These are phyloP conservation scores for Blastosporella zonata DNA, from an alignment of 1,284 basidiomycete genomes.

Conservation along the genomic window DNA sequence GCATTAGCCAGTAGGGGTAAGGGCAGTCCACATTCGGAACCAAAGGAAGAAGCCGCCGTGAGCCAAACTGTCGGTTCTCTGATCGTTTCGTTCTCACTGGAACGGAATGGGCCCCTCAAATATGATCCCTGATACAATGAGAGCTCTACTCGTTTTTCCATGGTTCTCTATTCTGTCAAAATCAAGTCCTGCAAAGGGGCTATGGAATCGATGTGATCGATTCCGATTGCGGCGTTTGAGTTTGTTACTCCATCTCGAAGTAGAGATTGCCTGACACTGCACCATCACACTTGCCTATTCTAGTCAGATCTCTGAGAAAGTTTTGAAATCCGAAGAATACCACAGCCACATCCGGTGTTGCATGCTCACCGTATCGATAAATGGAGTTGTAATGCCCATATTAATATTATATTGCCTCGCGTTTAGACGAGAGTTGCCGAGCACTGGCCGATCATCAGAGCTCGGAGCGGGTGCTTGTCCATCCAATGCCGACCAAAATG, in stretches of 20 bases:
- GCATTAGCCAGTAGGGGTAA: conserved; percentile 34
- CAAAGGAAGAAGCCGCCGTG: conserved; percentile 22
- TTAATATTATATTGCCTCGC: conserved; percentile 12
- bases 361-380: conserved; percentile 25
- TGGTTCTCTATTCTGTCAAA: neutral
- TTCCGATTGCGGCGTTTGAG: conserved; percentile 33
- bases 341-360: conserved; percentile 33
- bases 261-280: conserved; percentile 6
- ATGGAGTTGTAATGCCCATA: conserved; percentile 18
- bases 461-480: conserved; percentile 10
- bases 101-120: neutral
- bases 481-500: no score
- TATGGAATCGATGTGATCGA: conserved; percentile 17
- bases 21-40: conserved; percentile 30
- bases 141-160: neutral
- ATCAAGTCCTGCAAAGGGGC: conserved; percentile 8
- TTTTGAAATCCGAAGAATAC: conserved; percentile 4
- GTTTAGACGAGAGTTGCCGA: conserved; percentile 20
- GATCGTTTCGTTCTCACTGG: conserved; percentile 5
- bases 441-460: conserved; percentile 9
- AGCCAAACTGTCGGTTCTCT: conserved; percentile 16
- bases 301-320: conserved; percentile 17
- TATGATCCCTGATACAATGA: neutral
- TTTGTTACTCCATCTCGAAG: conserved; percentile 25
- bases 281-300: neutral